Evolutionary conservation across 805 yeast species (phyloP), one percentile per base, ranked within the genome.

Genomic region (Kodamaea jinghongensis): DNA sequence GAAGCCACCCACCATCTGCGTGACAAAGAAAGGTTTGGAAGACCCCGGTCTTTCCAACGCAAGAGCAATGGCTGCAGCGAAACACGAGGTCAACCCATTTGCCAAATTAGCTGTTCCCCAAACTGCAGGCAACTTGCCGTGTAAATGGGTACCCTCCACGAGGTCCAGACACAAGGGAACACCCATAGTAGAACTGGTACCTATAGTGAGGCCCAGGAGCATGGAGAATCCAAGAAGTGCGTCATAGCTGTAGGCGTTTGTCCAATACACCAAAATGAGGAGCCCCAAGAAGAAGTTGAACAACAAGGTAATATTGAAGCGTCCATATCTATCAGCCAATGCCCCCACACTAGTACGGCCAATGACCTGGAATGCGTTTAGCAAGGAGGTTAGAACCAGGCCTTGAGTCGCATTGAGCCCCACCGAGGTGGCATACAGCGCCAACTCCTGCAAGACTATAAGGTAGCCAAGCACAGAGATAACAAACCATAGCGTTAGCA

Each of bases 1-100:
- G 14, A 68, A 50, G 2, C 85, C 87, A 4, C 79, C 71, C 53
- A 79, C 80, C 1, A 79, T 66, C 50, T 81, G 87, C 1, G 83
- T 70, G 47, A 80, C 71, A 25, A 75, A 58, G 49, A 74, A 82
- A 2, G 86, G 85, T 11, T 48, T 45, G 6, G 41, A 15, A 2
- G 14, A 17, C 3, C 20, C 6, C 15, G 38, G 17, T 14, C 17
- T 17, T 5, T 11, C 17, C n/a, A 79, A 52, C 3, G 77, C 67
- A 41, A 79, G 70, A 0, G 79, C 83, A 36, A 79, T 71, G 4
- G 76, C 69, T 58, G 79, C 85, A 3, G 78, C 63, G 1, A 71
- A 67, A 20, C 79, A 55, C 4, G 71, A 55, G 20, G 65, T 54
- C 3, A 56, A 27, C 7, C 56, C 44, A 4, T 55, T 63, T 4